A percentile compares a stretch with the other conserved stretches of the same genome.
These are phyloP conservation scores for Umbelopsis sp. DNA, from an alignment of 192 early-diverging fungal species.

Conservation along the genomic window DNA sequence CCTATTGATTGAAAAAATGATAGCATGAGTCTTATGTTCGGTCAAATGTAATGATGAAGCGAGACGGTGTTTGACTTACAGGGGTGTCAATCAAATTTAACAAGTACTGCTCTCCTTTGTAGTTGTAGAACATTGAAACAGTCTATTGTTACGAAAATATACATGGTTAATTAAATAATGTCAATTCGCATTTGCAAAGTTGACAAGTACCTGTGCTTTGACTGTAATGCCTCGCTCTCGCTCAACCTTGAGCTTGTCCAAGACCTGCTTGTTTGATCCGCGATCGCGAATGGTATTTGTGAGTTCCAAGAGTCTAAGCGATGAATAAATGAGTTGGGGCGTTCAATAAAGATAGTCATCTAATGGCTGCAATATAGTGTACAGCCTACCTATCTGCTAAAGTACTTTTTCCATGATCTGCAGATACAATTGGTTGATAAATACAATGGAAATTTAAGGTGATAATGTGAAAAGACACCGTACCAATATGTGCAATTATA, in stretches of 20 bases:
- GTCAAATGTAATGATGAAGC: background rate
- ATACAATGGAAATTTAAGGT: background rate
- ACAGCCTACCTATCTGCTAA: constrained; percentile 74
- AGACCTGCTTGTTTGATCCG: constrained; percentile 81
- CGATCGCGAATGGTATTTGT: constrained; percentile 81
- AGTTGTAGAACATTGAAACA: constrained; percentile 90
- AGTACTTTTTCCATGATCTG: constrained; percentile 90
- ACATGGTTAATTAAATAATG: background rate
- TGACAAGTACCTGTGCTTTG: constrained; percentile 80
- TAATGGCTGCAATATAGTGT: too few species aligned
- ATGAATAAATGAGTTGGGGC: background rate
- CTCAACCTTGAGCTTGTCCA: constrained; percentile 97
- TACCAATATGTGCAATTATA: constrained; percentile 83
- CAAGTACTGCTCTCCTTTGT: constrained; percentile 81
- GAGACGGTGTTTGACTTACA: constrained; percentile 39
- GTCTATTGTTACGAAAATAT: constrained; percentile 49
- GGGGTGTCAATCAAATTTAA: constrained; percentile 97
- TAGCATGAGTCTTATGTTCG: too few species aligned
- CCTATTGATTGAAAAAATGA: constrained; percentile 31
- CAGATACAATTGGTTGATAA: background rate
- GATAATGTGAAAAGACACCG: background rate
- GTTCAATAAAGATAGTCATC: background rate
- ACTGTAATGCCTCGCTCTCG: constrained; percentile 96
- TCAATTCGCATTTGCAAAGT: background rate
- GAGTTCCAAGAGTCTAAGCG: constrained; percentile 77